Base-by-base conservation (phyloP, 148 eudicot species). In the Mesembryanthemum crystallinum region DNA sequence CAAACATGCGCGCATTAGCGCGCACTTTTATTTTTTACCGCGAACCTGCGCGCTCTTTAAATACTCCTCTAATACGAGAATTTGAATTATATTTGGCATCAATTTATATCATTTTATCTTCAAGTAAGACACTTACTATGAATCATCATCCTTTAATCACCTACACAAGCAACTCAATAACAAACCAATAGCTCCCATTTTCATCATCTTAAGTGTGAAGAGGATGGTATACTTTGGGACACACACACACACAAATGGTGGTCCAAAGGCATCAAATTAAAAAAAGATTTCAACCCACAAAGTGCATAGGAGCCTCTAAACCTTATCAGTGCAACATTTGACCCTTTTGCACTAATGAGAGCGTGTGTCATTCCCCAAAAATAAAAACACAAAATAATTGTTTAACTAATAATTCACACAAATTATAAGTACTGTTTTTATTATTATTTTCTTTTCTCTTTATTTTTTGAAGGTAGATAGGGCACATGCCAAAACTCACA, bases 401-500 rank as follows among this genome's bases (percentile, higher is more conserved):
- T 25, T 8, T 45, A 45, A 0, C 0, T 8, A 45, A 42, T 3
- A 67, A 42, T 23, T 7, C 14, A n/a, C 54, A 0, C 21, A 67
- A 42, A 60, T 52, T 43, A n/a, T n/a, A n/a, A n/a, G n/a, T n/a
- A n/a, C n/a, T n/a, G 12, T n/a, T 64, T 61, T 20, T 25, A 0
- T 54, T 29, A 14, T 49, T 49, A 15, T 17, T 65, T 17, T 33
- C 24, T 4, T 49, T 7, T 30, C 8, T 43, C 3, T 45, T 0
- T 17, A 12, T 17, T 39, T 45, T 28, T 15, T 39, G 25, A 8
- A 0, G 42, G 32, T 18, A 32, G 15, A 12, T 60, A 60, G 1
- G 64, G 72, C 79, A 76, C 79, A 62, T 77, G 79, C 64, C 47
- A 21, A 33, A 67, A 11, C 15, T 51, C 75, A 78, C 76, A 78